These are phyloP conservation scores for Diaporthe vaccinii DNA, from an alignment of 2,329 filamentous ascomycete genomes.

Conservation along the genomic window DNA sequence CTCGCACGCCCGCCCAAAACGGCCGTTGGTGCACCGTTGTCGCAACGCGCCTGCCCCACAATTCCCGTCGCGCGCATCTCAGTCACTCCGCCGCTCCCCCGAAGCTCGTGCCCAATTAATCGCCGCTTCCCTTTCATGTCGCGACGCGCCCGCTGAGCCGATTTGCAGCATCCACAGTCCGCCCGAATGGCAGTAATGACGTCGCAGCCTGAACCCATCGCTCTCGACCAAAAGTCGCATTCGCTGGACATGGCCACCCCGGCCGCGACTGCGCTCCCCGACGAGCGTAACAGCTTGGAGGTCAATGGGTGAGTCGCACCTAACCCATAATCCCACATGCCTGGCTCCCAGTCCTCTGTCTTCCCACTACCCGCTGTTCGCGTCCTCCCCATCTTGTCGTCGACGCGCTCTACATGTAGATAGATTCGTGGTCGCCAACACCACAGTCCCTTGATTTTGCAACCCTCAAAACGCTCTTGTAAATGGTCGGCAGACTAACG, in stretches of 20 bases:
- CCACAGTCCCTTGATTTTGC: not conserved
- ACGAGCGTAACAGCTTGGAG: slow-evolving; percentile 47
- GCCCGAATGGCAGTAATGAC: slow-evolving; percentile 68
- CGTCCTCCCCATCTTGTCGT: not conserved
- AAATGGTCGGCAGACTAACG: slow-evolving; percentile 24
- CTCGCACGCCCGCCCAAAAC: not conserved
- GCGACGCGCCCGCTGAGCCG: slow-evolving; percentile 41
- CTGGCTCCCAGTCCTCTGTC: not conserved
- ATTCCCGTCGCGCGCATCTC: slow-evolving; percentile 31
- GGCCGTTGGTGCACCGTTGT: slow-evolving; percentile 14
- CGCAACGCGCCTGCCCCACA: slow-evolving; percentile 35
- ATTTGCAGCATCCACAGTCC: slow-evolving; percentile 47
- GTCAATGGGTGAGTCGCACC: slow-evolving; percentile 70
- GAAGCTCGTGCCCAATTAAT: not conserved
- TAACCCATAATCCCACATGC: not conserved
- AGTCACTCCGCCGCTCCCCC: not conserved
- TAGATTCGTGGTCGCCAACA: not conserved
- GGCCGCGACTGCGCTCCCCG: slow-evolving; percentile 58
- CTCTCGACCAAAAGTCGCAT: slow-evolving; percentile 64
- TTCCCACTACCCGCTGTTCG: not conserved
- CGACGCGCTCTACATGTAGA: not conserved
- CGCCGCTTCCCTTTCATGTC: slow-evolving; percentile 52
- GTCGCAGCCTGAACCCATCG: slow-evolving; percentile 59
- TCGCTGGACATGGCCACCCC: slow-evolving; percentile 60
- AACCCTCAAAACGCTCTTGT: not conserved